phyloP scores from a whole-genome alignment of 495 filamentous ascomycete genomes.

The Ramalina intermedia region DNA sequence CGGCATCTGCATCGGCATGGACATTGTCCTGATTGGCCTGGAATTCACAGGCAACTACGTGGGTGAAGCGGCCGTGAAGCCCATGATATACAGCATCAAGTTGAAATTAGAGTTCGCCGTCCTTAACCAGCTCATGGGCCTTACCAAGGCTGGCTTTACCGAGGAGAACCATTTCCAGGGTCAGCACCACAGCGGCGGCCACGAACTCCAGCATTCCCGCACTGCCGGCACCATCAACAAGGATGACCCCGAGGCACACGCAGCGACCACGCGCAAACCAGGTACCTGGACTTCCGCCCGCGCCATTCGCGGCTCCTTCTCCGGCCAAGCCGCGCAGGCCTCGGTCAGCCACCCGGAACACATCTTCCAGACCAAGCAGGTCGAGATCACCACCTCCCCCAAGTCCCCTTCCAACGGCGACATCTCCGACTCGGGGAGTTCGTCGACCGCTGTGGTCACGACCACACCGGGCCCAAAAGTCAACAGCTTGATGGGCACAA shows the following conservation, averaged over 20 bases:
- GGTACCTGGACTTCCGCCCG: constrained; percentile 1
- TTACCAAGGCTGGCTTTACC: constrained; percentile 14
- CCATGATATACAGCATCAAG: constrained; percentile 33
- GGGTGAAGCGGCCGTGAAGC: constrained; percentile 28
- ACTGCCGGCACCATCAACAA: neutral
- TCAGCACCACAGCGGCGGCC: neutral
- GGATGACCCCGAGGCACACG: neutral
- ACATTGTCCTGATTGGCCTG: constrained; percentile 20
- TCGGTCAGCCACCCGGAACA: constrained; percentile 1
- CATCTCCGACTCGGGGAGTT: neutral
- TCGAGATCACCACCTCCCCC: constrained; percentile 2
- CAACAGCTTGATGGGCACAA: constrained; percentile 13
- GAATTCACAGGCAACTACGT: constrained; percentile 24
- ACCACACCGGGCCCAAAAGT: constrained; percentile 5
- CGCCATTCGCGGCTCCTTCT: neutral
- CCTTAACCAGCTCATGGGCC: constrained; percentile 24
- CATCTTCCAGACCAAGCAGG: constrained; percentile 6
- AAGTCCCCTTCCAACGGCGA: constrained; percentile 2
- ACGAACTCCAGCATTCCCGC: neutral
- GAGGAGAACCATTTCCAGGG: constrained; percentile 3
- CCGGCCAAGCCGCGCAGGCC: neutral
- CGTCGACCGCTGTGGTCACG: neutral
- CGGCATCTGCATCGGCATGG: constrained; percentile 23
- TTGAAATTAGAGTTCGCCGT: constrained; percentile 34
- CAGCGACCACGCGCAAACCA: neutral